phyloP scores from a whole-genome alignment of 1,284 basidiomycete species.

The Malassezia japonica region DNA sequence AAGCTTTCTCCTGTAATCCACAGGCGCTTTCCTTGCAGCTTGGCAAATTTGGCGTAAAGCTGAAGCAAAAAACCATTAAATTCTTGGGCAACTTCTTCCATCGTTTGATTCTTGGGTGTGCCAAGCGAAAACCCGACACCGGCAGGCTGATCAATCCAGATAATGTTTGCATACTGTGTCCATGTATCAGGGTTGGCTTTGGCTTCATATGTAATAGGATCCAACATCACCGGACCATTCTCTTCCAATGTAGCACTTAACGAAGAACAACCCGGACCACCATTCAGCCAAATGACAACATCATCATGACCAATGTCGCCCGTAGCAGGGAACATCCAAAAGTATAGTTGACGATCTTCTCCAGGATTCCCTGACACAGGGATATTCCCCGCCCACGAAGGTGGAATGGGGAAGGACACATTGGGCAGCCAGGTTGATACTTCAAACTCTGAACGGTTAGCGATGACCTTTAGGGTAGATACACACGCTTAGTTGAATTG shows the following conservation, averaged over 20 bases:
- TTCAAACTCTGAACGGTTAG: no score
- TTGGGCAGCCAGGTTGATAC: slow-evolving; percentile 22
- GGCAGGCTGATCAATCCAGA: slow-evolving; percentile 74
- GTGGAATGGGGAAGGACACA: slow-evolving; percentile 24
- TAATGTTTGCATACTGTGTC: slow-evolving; percentile 64
- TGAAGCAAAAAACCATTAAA: slow-evolving; percentile 42
- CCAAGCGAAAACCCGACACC: slow-evolving; percentile 72
- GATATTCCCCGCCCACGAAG: slow-evolving; percentile 31
- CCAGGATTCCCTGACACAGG: slow-evolving; percentile 22
- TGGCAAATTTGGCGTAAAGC: slow-evolving; percentile 27
- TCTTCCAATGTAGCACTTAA: slow-evolving; percentile 69
- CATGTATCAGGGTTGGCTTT: slow-evolving; percentile 64
- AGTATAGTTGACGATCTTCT: slow-evolving; percentile 57
- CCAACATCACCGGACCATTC: slow-evolving; percentile 65
- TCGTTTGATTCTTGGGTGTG: slow-evolving; percentile 55
- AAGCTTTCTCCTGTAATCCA: slow-evolving; percentile 56
- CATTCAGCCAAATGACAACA: slow-evolving; percentile 58
- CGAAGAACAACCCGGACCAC: slow-evolving; percentile 62
- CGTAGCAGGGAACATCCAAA: slow-evolving; percentile 75
- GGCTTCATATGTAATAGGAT: slow-evolving; percentile 58
- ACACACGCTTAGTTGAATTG: no score
- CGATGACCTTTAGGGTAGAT: no score
- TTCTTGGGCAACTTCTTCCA: slow-evolving; percentile 45
- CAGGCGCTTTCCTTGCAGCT: slow-evolving; percentile 23
- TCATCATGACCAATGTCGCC: slow-evolving; percentile 62